phyloP scores from a whole-genome alignment of 1,284 basidiomycete genomes.

The Pterula multifida region DNA sequence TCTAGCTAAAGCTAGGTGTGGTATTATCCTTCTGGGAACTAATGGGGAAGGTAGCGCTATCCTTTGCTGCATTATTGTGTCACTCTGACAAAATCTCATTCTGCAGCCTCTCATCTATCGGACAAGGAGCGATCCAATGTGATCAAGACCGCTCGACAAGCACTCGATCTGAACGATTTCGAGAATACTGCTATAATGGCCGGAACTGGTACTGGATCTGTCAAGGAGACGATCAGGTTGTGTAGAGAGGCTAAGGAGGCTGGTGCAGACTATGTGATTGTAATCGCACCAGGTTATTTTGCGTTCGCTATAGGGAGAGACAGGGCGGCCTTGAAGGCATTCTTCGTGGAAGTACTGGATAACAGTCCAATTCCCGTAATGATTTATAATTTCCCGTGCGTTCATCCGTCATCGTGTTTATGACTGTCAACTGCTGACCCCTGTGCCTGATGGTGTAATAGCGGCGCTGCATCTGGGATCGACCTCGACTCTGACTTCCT shows the following conservation, averaged over 20 bases:
- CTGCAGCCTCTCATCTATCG: background rate
- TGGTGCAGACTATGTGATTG: constrained; percentile 4
- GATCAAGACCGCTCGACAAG: constrained; percentile 8
- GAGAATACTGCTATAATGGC: constrained; percentile 3
- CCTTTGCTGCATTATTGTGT: background rate
- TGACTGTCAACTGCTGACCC: background rate
- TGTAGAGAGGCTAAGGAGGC: constrained; percentile 3
- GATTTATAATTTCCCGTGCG: constrained; percentile 5
- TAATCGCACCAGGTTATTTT: constrained; percentile 4
- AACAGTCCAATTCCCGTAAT: constrained; percentile 3
- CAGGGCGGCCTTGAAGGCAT: constrained; percentile 1
- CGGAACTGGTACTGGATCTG: constrained; percentile 3
- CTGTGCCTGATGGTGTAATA: background rate
- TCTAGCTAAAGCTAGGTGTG: constrained; percentile 1
- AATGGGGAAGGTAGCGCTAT: constrained; percentile 1
- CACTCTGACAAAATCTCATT: background rate
- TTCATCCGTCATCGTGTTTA: too few species aligned
- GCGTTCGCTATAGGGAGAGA: constrained; percentile 2
- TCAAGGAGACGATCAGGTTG: background rate
- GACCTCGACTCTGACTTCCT: constrained; percentile 5
- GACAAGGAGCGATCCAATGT: constrained; percentile 8
- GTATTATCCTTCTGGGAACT: constrained; percentile 4
- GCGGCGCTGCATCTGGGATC: constrained; percentile 4
- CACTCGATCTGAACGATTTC: constrained; percentile 4
- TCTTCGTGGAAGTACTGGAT: constrained; percentile 4